These are phyloP conservation scores for Microglena sp. DNA, from an alignment of 139 green algal species.

Conservation along the genomic window DNA sequence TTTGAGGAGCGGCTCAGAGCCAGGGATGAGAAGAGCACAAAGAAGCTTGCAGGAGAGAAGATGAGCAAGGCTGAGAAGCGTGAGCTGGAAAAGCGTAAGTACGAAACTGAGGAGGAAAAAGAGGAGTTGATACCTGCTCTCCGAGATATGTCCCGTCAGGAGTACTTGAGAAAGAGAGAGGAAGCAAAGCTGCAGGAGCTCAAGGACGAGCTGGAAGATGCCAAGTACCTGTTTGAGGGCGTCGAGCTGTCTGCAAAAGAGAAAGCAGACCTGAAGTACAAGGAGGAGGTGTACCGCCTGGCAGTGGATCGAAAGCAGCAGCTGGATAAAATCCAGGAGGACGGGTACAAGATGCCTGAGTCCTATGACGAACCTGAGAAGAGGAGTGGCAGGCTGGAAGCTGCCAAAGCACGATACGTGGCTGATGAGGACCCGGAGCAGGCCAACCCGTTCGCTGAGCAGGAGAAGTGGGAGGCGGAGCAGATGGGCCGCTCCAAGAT, in stretches of 20 bases:
- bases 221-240: conserved; percentile 54
- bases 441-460: conserved; percentile 68
- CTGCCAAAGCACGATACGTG: conserved; percentile 31
- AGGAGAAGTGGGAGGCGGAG: conserved; percentile 86
- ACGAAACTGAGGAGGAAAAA: conserved; percentile 36
- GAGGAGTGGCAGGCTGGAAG: conserved; percentile 18
- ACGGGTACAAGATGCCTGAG: conserved; percentile 81
- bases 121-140: conserved; percentile 40
- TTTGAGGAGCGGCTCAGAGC: conserved; percentile 67
- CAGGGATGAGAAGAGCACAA: conserved; percentile 24
- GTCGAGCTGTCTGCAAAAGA: conserved; percentile 74
- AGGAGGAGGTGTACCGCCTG: conserved; percentile 68
- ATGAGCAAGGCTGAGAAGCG: conserved; percentile 13
- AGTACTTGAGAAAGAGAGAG: conserved; percentile 93
- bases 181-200: conserved; percentile 62
- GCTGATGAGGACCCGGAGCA: conserved; percentile 24
- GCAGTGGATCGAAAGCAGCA: conserved; percentile 47
- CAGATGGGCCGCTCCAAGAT: conserved; percentile 66
- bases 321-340: conserved; percentile 47
- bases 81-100: conserved; percentile 32
- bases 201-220: conserved; percentile 73
- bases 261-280: conserved; percentile 72
- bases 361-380: conserved; percentile 56
- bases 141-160: conserved; percentile 80
- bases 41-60: conserved; percentile 42